Evolutionary conservation across 495 filamentous ascomycete genomes (phyloP).

Genomic region (Tuber aestivum): DNA sequence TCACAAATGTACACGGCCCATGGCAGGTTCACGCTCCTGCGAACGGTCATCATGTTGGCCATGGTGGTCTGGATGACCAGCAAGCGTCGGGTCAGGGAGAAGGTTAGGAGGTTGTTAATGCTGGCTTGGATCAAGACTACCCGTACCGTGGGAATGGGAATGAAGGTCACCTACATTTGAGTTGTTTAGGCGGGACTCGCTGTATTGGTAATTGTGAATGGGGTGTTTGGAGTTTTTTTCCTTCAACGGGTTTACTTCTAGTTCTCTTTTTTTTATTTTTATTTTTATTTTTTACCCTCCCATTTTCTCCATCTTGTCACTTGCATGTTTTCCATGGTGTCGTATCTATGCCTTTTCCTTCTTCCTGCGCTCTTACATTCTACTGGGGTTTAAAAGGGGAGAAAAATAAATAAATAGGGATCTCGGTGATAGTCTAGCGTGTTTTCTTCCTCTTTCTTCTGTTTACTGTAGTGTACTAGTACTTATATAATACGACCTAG

Average conservation of each 20-base stretch:
- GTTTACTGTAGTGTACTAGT: not conserved
- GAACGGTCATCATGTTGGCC: slow-evolving; percentile 74
- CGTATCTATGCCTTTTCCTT: slow-evolving; percentile 7
- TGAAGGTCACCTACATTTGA: slow-evolving; percentile 94
- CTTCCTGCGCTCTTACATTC: slow-evolving; percentile 6
- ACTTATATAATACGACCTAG: too few relatives aligned
- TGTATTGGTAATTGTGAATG: slow-evolving; percentile 24
- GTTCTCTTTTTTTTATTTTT: slow-evolving; percentile 9
- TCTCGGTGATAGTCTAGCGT: not conserved
- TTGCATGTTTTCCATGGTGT: slow-evolving; percentile 24
- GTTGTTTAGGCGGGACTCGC: not conserved
- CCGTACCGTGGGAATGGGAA: slow-evolving; percentile 87
- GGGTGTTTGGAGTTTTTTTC: slow-evolving; percentile 31
- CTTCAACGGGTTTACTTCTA: not conserved
- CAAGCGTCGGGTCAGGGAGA: slow-evolving; percentile 66
- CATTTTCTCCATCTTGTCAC: slow-evolving; percentile 9
- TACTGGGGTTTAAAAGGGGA: slow-evolving; percentile 1
- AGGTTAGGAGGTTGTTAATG: slow-evolving; percentile 60
- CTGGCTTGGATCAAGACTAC: slow-evolving; percentile 76
- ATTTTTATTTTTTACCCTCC: slow-evolving; percentile 9
- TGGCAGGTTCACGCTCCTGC: slow-evolving; percentile 50
- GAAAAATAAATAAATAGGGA: not conserved
- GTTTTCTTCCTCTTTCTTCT: not conserved
- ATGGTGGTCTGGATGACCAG: slow-evolving; percentile 72
- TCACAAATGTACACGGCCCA: slow-evolving; percentile 30